Evolutionary conservation across 148 eudicot species (phyloP), one percentile per base, ranked within the genome.

Genomic region (Diospyros lotus): DNA sequence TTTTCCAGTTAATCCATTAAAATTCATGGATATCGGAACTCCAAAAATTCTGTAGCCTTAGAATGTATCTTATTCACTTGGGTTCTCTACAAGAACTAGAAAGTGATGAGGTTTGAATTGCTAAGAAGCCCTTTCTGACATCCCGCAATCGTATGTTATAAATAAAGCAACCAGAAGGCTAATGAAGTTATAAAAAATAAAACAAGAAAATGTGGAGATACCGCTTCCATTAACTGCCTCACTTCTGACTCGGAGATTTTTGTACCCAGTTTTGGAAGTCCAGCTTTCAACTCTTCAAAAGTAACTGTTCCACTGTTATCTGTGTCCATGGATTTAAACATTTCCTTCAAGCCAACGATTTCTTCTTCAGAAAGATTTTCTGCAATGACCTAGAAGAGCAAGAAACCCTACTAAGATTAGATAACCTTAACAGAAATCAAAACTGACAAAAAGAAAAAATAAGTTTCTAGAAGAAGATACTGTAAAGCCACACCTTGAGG

Each of bases 291-390:
- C 78, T 95, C 98, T 83, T 95, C 97, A 78, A 12, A 95, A 11
- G 97, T 95, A 79, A 95, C 88, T 66, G 98, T 95, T 76, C 96
- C 96, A 72, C 89, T 95, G 75, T 88, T 88, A 75, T 95, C 97
- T 4, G 94, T 89, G 82, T 95, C 98, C 82, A 95, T 95, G 14
- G 97, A 87, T 75, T 89, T 95, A 74, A 95, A 95, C 98, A 95
- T 95, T 80, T 90, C 98, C 83, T 89, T 95, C 82, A 92, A 82
- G 70, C 98, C 98, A 70, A 83, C 89, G 9, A 95, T 95, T 86
- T 95, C 98, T 83, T 95, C 98, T 82, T 95, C 98, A 6, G 98
- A 92, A 40, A 95, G 89, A 82, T 88, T 95, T 82, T 95, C 96
- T 14, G 98, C 98, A 81, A 95, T 95, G 15, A 95, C 97, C 98